phyloP scores from a whole-genome alignment of 768 basidiomycete species.

The Lepiota brunneoincarnata region DNA sequence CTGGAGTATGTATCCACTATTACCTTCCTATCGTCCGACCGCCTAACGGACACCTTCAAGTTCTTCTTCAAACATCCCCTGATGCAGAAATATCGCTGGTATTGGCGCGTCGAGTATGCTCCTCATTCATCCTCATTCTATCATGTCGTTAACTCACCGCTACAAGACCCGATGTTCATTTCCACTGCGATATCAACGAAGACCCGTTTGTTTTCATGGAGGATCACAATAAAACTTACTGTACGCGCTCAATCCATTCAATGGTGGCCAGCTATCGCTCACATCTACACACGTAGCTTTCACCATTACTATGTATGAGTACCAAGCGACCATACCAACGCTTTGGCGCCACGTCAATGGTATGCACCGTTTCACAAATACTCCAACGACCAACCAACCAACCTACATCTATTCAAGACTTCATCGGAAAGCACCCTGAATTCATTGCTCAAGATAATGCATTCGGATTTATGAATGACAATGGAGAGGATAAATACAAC shows the following conservation, averaged over 20 bases:
- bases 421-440: conserved; percentile 52
- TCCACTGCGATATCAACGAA: conserved; percentile 65
- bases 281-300: conserved; percentile 41
- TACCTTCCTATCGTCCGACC: not conserved
- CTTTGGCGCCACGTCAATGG: conserved; percentile 72
- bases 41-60: conserved; percentile 22
- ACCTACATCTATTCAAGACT: conserved; percentile 35
- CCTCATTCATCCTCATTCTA: conserved; percentile 16
- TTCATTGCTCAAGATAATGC: conserved; percentile 58
- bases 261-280: not conserved
- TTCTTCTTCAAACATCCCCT: conserved; percentile 74
- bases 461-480: conserved; percentile 48
- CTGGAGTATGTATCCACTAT: conserved; percentile 40
- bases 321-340: conserved; percentile 69
- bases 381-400: conserved; percentile 8
- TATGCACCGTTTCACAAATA: conserved; percentile 19
- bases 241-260: conserved; percentile 23
- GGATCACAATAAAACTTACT: conserved; percentile 66
- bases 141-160: conserved; percentile 13
- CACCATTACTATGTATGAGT: conserved; percentile 75
- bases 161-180: conserved; percentile 64
- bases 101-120: conserved; percentile 73
- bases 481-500: conserved; percentile 63
- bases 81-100: conserved; percentile 66
- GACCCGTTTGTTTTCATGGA: conserved; percentile 76